Evolutionary conservation across 2,329 filamentous ascomycete species (phyloP).

Genomic region (Fusarium sp.): DNA sequence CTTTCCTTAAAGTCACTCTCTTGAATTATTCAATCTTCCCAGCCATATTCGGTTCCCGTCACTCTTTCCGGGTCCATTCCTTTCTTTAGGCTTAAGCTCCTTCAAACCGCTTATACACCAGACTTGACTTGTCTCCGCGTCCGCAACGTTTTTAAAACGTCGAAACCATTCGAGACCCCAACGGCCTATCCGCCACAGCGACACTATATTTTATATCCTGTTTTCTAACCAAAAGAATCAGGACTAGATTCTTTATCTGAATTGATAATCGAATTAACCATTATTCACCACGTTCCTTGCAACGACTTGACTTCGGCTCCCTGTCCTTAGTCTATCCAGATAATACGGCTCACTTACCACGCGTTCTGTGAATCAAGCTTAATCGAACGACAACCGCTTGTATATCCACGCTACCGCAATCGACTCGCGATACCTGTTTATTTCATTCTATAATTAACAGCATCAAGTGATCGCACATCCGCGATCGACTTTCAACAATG

Average conservation of each 20-base stretch:
- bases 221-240: conserved; percentile 38
- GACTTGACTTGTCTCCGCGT: conserved; percentile 37
- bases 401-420: conserved; percentile 19
- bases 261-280: conserved; percentile 31
- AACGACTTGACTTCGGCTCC: conserved; percentile 22
- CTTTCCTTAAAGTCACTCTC: conserved; percentile 64
- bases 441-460: conserved; percentile 29
- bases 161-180: conserved; percentile 39
- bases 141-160: conserved; percentile 33
- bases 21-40: conserved; percentile 51
- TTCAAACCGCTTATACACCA: conserved; percentile 44
- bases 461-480: conserved; percentile 34
- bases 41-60: conserved; percentile 59
- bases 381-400: conserved; percentile 35
- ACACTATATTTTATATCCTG: conserved; percentile 35
- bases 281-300: conserved; percentile 41
- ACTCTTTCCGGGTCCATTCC: conserved; percentile 64
- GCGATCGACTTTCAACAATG: conserved; percentile 48
- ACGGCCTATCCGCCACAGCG: conserved; percentile 32
- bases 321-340: conserved; percentile 20
- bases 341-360: conserved; percentile 27
- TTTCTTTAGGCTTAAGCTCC: conserved; percentile 52
- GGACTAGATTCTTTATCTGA: conserved; percentile 50
- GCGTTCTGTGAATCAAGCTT: conserved; percentile 27
- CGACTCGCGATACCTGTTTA: conserved; percentile 28